phyloP scores from a whole-genome alignment of 345 rosid genomes.

The Hypericum perforatum region DNA sequence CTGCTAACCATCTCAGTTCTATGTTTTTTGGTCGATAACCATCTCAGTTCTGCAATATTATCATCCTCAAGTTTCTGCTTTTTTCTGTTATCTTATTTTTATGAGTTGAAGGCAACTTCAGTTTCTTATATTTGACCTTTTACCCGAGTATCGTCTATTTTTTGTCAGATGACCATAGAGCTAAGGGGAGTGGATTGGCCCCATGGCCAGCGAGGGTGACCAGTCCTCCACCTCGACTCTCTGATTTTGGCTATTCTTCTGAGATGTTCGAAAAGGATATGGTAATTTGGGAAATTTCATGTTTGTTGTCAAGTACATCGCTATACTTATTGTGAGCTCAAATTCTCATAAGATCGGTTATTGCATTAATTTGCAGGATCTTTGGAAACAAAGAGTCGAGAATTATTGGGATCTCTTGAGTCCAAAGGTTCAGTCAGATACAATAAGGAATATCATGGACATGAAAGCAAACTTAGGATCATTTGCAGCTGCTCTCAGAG shows the following conservation, averaged over 20 bases:
- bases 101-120: no score
- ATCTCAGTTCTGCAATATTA: no score
- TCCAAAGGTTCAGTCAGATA: slow-evolving; percentile 55
- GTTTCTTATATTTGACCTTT: neutral
- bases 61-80: no score
- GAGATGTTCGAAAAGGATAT: slow-evolving; percentile 78
- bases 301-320: neutral
- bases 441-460: slow-evolving; percentile 88
- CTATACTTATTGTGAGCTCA: neutral
- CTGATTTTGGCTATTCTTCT: slow-evolving; percentile 75
- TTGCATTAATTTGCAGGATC: slow-evolving; percentile 39
- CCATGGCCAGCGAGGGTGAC: slow-evolving; percentile 97
- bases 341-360: slow-evolving; percentile 6
- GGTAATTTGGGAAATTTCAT: slow-evolving; percentile 29
- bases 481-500: slow-evolving; percentile 82
- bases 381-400: slow-evolving; percentile 66
- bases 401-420: slow-evolving; percentile 72
- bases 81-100: no score
- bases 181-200: slow-evolving; percentile 82
- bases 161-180: slow-evolving; percentile 57
- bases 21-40: no score
- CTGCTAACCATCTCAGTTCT: no score
- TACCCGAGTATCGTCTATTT: slow-evolving; percentile 12
- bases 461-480: slow-evolving; percentile 95
- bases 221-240: slow-evolving; percentile 77